phyloP scores from a whole-genome alignment of 345 rosid genomes.

The Moricandia moricandioides region DNA sequence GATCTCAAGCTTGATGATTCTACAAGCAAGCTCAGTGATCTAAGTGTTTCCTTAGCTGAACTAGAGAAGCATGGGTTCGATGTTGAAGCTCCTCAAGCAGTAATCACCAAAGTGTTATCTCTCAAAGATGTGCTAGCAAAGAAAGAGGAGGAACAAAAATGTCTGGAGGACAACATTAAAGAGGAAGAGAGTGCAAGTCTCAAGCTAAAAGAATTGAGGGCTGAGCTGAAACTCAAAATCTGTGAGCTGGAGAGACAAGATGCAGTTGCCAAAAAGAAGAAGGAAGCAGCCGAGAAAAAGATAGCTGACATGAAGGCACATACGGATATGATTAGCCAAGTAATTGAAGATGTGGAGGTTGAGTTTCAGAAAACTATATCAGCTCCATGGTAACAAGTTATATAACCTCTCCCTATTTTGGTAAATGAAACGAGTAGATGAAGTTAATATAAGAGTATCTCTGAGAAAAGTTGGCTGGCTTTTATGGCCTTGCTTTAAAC shows the following conservation, averaged over 20 bases:
- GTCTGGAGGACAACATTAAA: constrained; percentile 35
- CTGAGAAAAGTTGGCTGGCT: background rate
- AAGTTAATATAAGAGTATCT: background rate
- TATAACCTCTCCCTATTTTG: background rate
- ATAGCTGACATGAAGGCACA: constrained; percentile 27
- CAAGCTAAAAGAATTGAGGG: constrained; percentile 34
- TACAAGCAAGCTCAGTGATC: constrained; percentile 33
- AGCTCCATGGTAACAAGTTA: constrained; percentile 47
- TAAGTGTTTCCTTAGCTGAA: constrained; percentile 47
- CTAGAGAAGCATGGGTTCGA: constrained; percentile 68
- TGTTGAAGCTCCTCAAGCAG: constrained; percentile 35
- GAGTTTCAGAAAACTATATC: constrained; percentile 38
- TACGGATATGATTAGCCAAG: constrained; percentile 10
- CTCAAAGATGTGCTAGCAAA: constrained; percentile 39
- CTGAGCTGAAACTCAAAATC: background rate
- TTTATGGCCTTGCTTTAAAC: background rate
- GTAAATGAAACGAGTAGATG: background rate
- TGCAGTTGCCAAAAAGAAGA: constrained; percentile 20
- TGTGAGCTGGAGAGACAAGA: constrained; percentile 40
- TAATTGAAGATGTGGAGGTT: constrained; percentile 8
- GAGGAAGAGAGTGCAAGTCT: constrained; percentile 16
- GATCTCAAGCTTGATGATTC: constrained; percentile 35
- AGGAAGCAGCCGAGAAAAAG: constrained; percentile 30
- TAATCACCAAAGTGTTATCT: constrained; percentile 45
- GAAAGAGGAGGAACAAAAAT: constrained; percentile 33